phyloP scores from a whole-genome alignment of 1,284 basidiomycete genomes.

The Austroboletus novae-zelandiae region DNA sequence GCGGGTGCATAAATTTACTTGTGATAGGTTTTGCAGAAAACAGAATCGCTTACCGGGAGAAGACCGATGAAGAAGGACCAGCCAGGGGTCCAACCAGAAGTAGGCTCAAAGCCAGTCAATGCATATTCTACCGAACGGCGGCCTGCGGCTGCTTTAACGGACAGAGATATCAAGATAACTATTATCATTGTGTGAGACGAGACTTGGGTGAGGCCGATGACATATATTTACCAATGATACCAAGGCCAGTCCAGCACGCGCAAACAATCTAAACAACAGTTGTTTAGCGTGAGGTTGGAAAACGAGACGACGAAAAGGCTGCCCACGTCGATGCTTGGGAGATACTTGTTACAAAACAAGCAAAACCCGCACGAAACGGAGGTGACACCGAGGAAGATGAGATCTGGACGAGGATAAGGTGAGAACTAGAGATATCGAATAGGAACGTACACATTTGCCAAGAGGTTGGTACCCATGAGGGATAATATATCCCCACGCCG shows the following conservation, averaged over 20 bases:
- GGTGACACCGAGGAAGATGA: slow-evolving; percentile 50
- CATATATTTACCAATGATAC: slow-evolving; percentile 41
- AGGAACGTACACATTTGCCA: slow-evolving; percentile 50
- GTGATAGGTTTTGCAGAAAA: background rate
- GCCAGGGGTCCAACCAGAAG: slow-evolving; percentile 54
- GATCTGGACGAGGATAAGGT: slow-evolving; percentile 27
- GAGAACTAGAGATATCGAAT: background rate
- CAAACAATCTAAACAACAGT: slow-evolving; percentile 40
- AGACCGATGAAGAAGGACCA: slow-evolving; percentile 60
- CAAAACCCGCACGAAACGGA: slow-evolving; percentile 42
- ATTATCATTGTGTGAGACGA: slow-evolving; percentile 27
- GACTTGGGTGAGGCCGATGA: background rate
- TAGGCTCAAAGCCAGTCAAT: slow-evolving; percentile 47
- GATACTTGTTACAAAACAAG: slow-evolving; percentile 44
- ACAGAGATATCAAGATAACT: slow-evolving; percentile 50
- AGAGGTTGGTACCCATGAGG: slow-evolving; percentile 45
- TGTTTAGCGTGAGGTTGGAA: background rate
- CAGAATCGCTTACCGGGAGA: slow-evolving; percentile 41
- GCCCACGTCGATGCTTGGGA: slow-evolving; percentile 51
- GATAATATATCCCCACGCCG: slow-evolving; percentile 47
- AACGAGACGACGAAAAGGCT: background rate
- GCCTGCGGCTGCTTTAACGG: slow-evolving; percentile 47
- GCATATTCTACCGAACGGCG: slow-evolving; percentile 47
- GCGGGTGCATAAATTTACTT: background rate
- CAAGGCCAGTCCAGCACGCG: slow-evolving; percentile 52